Percentiles rank a stretch among this genome's conserved stretches.
phyloP scores from a whole-genome alignment of 495 filamentous ascomycete genomes.

The Trypethelium eluteriae region DNA sequence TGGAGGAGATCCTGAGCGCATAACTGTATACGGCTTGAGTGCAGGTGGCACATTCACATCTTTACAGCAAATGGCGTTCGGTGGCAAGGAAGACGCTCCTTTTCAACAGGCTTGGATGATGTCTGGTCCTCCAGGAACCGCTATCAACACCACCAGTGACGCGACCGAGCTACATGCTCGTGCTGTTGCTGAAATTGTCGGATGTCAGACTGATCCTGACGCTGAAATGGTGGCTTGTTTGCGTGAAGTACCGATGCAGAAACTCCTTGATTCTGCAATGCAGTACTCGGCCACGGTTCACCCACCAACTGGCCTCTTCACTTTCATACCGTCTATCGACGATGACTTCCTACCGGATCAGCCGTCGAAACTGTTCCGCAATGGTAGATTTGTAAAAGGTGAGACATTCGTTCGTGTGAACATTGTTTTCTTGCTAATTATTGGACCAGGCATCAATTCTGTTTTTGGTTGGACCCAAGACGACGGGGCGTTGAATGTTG shows the following conservation, averaged over 20 bases:
- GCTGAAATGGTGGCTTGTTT: constrained; percentile 33
- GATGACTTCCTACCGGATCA: constrained; percentile 30
- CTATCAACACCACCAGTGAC: constrained; percentile 37
- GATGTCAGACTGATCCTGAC: constrained; percentile 25
- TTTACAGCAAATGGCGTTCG: constrained; percentile 15
- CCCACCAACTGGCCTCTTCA: constrained; percentile 19
- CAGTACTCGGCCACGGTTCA: constrained; percentile 13
- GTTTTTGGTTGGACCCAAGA: constrained; percentile 33
- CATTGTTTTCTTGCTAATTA: not conserved
- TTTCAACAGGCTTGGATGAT: constrained; percentile 34
- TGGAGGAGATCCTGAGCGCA: constrained; percentile 40
- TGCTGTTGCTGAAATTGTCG: constrained; percentile 10
- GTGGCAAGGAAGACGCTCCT: constrained; percentile 15
- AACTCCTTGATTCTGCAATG: constrained; percentile 28
- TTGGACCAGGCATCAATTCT: constrained; percentile 25
- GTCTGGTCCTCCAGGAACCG: constrained; percentile 40
- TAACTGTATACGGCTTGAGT: constrained; percentile 26
- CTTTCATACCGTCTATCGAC: constrained; percentile 31
- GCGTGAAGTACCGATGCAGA: constrained; percentile 28
- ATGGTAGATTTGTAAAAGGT: constrained; percentile 30
- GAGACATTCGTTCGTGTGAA: not conserved
- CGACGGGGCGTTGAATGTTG: constrained; percentile 28
- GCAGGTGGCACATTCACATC: constrained; percentile 15
- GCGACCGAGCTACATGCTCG: constrained; percentile 33
- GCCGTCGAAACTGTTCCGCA: constrained; percentile 21